These are phyloP conservation scores for Torulaspora pretoriensis DNA, from an alignment of 1,139 yeast species.

Conservation along the genomic window DNA sequence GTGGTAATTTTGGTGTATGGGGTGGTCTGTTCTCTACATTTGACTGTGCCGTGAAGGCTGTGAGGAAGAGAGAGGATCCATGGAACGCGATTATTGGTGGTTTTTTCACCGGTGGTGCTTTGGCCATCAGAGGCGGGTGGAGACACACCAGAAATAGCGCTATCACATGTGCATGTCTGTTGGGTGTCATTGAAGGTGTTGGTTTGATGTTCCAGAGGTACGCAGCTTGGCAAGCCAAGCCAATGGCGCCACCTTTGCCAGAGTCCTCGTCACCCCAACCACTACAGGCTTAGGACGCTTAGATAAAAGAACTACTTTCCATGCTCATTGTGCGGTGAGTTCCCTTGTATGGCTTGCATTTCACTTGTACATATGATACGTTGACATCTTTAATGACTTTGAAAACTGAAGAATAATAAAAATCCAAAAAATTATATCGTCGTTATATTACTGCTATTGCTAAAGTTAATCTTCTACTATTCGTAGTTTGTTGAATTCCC, in stretches of 20 bases:
- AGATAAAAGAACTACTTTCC: background rate
- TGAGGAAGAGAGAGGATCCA: conserved; percentile 96
- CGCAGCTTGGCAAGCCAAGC: conserved; percentile 80
- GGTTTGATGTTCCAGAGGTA: conserved; percentile 93
- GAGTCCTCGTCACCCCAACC: conserved; percentile 45
- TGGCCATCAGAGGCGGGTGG: conserved; percentile 99
- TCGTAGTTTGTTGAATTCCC: conserved; percentile 19
- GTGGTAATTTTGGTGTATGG: conserved; percentile 99
- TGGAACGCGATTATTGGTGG: conserved; percentile 99
- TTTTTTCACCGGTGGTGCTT: conserved; percentile 95
- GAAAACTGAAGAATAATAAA: background rate
- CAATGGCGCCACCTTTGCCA: conserved; percentile 72
- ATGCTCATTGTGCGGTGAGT: background rate
- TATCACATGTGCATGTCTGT: conserved; percentile 92
- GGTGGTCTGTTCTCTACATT: conserved; percentile 96
- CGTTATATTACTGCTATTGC: background rate
- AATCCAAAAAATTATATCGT: conserved; percentile 2
- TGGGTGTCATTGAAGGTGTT: conserved; percentile 97
- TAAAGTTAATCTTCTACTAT: conserved; percentile 17
- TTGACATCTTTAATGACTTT: conserved; percentile 10
- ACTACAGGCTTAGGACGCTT: conserved; percentile 29
- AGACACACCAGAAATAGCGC: conserved; percentile 95
- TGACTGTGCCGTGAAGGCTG: conserved; percentile 92
- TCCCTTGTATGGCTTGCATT: conserved; percentile 8
- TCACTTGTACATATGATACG: conserved; percentile 19